phyloP scores from a whole-genome alignment of 345 rosid genomes.

The Dovyalis caffra region DNA sequence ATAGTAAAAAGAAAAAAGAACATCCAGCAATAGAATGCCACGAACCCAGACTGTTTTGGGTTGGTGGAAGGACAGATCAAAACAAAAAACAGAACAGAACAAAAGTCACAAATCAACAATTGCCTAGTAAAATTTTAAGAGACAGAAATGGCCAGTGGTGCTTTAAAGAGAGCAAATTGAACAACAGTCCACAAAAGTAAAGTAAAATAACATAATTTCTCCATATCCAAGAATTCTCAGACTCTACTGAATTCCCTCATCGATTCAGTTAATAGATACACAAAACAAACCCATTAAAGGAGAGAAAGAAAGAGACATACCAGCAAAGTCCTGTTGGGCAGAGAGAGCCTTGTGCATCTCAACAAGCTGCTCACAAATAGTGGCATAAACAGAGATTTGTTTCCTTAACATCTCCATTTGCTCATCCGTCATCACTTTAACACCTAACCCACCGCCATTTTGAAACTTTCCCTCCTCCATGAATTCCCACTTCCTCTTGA shows the following conservation, averaged over 20 bases:
- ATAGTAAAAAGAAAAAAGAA: background rate
- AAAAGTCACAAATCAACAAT: background rate
- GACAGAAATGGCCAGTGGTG: background rate
- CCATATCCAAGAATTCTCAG: background rate
- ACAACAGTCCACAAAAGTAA: background rate
- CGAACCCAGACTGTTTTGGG: background rate
- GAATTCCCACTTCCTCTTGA: background rate
- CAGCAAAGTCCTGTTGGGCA: conserved; percentile 39
- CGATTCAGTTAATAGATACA: background rate
- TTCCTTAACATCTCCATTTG: conserved; percentile 67
- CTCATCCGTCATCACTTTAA: conserved; percentile 72
- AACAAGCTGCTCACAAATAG: conserved; percentile 55
- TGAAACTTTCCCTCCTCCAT: background rate
- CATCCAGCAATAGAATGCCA: background rate
- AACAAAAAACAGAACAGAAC: no score
- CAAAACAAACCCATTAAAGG: background rate
- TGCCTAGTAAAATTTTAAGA: background rate
- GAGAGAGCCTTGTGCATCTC: conserved; percentile 51
- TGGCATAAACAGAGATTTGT: conserved; percentile 60
- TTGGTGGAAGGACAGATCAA: background rate
- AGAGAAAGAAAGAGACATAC: conserved; percentile 21
- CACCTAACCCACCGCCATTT: background rate
- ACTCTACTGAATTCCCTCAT: background rate
- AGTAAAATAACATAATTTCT: background rate
- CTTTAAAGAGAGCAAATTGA: background rate